Conservation (phyloP, 192 early-diverging fungal species). For the Pilaira anomala region DNA sequence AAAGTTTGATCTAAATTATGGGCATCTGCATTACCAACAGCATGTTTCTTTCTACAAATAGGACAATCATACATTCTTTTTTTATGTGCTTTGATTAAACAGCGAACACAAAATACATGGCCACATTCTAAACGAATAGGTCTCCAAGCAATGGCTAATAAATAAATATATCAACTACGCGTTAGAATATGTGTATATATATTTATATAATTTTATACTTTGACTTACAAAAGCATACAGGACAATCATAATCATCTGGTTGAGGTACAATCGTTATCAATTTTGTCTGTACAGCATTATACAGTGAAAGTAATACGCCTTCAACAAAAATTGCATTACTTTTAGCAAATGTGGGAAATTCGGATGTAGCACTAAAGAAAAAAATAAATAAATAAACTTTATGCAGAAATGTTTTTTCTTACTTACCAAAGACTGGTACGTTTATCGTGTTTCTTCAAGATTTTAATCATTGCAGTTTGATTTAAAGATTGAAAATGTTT, state of each 20-base stretch:
- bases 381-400: neutral
- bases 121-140: slow-evolving; percentile 73
- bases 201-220: neutral
- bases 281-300: slow-evolving; percentile 58
- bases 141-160: slow-evolving; percentile 63
- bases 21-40: slow-evolving; percentile 58
- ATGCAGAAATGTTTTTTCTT: slow-evolving; percentile 6
- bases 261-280: slow-evolving; percentile 75
- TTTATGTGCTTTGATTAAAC: slow-evolving; percentile 70
- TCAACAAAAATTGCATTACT: slow-evolving; percentile 49
- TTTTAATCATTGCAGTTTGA: slow-evolving; percentile 74
- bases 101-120: slow-evolving; percentile 79
- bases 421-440: slow-evolving; percentile 61
- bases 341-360: slow-evolving; percentile 51
- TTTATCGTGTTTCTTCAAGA: slow-evolving; percentile 91
- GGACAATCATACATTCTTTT: slow-evolving; percentile 68
- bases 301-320: slow-evolving; percentile 56
- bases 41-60: slow-evolving; percentile 62
- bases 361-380: slow-evolving; percentile 43
- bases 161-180: neutral
- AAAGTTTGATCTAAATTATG: slow-evolving; percentile 60
- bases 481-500: slow-evolving; percentile 76
- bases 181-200: neutral
- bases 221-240: slow-evolving; percentile 66
- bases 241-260: slow-evolving; percentile 75